Evolutionary conservation across 345 rosid genomes (phyloP), one percentile per base, ranked within the genome.

Genomic region (Linum lewisii): DNA sequence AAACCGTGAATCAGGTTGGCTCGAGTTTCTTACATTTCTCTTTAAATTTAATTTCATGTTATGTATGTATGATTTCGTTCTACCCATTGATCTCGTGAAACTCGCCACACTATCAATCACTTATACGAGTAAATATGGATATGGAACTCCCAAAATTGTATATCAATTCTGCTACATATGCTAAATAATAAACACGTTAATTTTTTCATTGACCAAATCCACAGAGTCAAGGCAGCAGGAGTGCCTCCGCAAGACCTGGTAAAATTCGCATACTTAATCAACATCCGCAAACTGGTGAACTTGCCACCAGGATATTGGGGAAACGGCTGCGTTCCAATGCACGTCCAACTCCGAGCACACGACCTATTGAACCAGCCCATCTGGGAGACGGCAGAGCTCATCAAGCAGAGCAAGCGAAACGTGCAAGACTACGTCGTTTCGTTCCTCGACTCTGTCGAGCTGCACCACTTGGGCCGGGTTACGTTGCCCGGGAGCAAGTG

Each of bases 301-400:
- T 64, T 91, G 25, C 95, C 95, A 0, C 65, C 61, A 1, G 88
- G 90, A 10, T 91, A 91, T 50, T 85, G 90, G 92, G 98, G 96
- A 61, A 91, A 85, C 8, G 94, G 92, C 19, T 86, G 98, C 54
- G 80, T 86, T 13, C 82, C 98, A 2, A 75, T 84, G 82, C 84
- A 84, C 25, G 88, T 80, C 58, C 74, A 76, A 68, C 65, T 76
- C 0, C 73, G 47, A 9, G 96, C 86, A 47, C 69, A 49, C 22
- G 83, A 85, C 18, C 76, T 91, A 14, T 42, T 70, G 2, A 68
- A 80, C 61, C 82, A 82, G 51, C 98, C 92, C 0, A 72, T 88
- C 7, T 91, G 88, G 96, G 72, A 72, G 73, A 84, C 89, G 26
- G 90, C 95, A 0, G 82, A 79, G 66, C 69, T 82, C 59, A 84